Conservation (phyloP, 2,329 filamentous ascomycete species). For the Colletotrichum orbiculare region DNA sequence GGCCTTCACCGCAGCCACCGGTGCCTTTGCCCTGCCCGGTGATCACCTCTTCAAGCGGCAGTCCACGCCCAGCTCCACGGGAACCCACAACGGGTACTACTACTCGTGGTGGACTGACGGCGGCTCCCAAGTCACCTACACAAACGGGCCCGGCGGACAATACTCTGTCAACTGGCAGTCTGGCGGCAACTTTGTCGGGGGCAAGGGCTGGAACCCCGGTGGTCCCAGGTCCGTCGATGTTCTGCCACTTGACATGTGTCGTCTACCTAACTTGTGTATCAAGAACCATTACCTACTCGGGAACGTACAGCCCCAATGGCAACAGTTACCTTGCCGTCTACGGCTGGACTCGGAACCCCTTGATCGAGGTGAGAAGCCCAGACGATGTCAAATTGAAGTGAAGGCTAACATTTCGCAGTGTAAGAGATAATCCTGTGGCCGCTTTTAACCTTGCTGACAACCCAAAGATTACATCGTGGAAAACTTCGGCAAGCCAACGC, state of each 20-base stretch:
- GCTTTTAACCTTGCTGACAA: background rate
- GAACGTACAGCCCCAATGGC: slow-evolving; percentile 51
- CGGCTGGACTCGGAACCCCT: slow-evolving; percentile 50
- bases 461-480: slow-evolving; percentile 20
- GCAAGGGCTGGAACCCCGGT: slow-evolving; percentile 69
- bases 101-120: slow-evolving; percentile 63
- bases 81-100: slow-evolving; percentile 55
- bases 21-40: slow-evolving; percentile 15
- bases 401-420: too few relatives aligned
- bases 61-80: slow-evolving; percentile 49
- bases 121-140: slow-evolving; percentile 53
- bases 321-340: slow-evolving; percentile 53
- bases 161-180: slow-evolving; percentile 59
- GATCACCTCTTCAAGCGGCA: slow-evolving; percentile 22
- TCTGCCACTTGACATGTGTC: too few relatives aligned
- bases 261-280: background rate
- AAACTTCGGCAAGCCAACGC: slow-evolving; percentile 9
- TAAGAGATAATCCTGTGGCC: too few relatives aligned
- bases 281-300: slow-evolving; percentile 47
- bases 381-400: background rate
- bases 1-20: background rate
- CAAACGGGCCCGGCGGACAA: slow-evolving; percentile 53
- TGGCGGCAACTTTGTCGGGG: slow-evolving; percentile 65
- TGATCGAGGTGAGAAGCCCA: slow-evolving; percentile 6
- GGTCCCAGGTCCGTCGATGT: slow-evolving; percentile 53